phyloP scores from a whole-genome alignment of 148 eudicot genomes.

The Rhododendron mucronatum region DNA sequence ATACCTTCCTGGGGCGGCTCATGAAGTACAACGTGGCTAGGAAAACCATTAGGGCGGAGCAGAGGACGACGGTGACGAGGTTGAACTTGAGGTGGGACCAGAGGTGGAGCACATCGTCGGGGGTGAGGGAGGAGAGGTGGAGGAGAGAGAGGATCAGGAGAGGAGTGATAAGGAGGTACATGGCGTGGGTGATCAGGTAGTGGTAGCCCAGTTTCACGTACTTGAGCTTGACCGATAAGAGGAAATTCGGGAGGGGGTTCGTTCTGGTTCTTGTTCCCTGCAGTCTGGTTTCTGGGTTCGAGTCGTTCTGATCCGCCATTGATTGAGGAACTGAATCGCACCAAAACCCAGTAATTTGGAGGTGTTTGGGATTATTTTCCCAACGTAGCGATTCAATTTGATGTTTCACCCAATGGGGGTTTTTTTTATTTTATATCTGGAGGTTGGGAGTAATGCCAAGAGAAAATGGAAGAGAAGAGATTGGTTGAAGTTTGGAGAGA shows the following conservation, averaged over 20 bases:
- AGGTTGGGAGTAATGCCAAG: neutral
- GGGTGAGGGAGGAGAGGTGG: conserved; percentile 28
- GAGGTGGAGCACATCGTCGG: conserved; percentile 16
- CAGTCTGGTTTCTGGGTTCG: neutral
- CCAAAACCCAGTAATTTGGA: neutral
- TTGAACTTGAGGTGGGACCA: conserved; percentile 40
- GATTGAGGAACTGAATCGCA: neutral
- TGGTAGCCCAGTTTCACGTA: conserved; percentile 56
- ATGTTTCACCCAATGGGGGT: neutral
- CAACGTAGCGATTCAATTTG: neutral
- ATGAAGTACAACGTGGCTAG: conserved; percentile 38
- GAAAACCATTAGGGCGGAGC: conserved; percentile 39
- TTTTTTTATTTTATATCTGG: no score
- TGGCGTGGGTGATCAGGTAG: conserved; percentile 38
- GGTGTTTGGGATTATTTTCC: neutral
- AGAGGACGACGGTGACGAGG: conserved; percentile 30
- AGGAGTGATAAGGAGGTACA: conserved; percentile 40
- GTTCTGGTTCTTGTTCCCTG: neutral
- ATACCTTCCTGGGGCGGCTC: conserved; percentile 36
- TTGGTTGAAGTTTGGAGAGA: neutral
- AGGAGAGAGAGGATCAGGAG: conserved; percentile 13
- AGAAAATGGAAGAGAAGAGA: neutral
- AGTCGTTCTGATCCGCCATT: conserved; percentile 18
- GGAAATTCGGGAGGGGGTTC: conserved; percentile 33
- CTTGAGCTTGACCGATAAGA: conserved; percentile 35